Evolutionary conservation across 2,329 filamentous ascomycete species (phyloP).

Genomic region (Sporothrix brasiliensis): DNA sequence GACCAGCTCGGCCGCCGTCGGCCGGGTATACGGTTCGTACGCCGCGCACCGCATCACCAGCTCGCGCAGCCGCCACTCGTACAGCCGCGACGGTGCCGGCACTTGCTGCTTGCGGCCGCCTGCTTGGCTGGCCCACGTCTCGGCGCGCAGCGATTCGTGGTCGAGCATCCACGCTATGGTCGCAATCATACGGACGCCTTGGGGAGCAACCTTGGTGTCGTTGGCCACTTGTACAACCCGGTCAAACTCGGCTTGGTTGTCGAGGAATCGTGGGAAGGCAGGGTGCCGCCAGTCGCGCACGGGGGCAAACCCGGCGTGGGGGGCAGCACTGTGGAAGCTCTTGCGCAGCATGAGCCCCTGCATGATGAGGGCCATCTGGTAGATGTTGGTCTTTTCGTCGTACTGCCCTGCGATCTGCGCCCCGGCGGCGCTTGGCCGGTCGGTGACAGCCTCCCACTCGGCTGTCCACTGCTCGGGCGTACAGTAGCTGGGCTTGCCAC

Average conservation of each 20-base stretch:
- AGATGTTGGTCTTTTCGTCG: constrained; percentile 33
- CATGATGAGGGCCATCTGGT: constrained; percentile 32
- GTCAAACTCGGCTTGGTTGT: not conserved
- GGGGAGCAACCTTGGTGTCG: not conserved
- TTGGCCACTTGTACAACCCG: too few relatives aligned
- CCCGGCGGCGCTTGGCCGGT: constrained; percentile 11
- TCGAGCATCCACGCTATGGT: constrained; percentile 10
- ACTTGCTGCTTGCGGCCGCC: not conserved
- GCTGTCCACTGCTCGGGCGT: constrained; percentile 35
- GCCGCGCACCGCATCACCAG: constrained; percentile 32
- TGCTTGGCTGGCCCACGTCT: not conserved
- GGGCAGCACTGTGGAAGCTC: not conserved
- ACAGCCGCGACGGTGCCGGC: not conserved
- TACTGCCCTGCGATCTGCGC: constrained; percentile 31
- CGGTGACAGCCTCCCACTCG: constrained; percentile 32
- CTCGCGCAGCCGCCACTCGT: constrained; percentile 28
- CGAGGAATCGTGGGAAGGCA: not conserved
- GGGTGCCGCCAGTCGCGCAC: not conserved
- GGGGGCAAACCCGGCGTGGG: not conserved
- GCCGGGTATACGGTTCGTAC: constrained; percentile 30
- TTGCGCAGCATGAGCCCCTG: constrained; percentile 4
- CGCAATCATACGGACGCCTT: not conserved
- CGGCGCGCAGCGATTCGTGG: not conserved
- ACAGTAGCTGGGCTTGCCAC: constrained; percentile 29
- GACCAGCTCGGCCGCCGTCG: constrained; percentile 26